Evolutionary conservation across 2,329 filamentous ascomycete species (phyloP), one percentile per base, ranked within the genome.

Genomic region (Aureobasidium vineae): DNA sequence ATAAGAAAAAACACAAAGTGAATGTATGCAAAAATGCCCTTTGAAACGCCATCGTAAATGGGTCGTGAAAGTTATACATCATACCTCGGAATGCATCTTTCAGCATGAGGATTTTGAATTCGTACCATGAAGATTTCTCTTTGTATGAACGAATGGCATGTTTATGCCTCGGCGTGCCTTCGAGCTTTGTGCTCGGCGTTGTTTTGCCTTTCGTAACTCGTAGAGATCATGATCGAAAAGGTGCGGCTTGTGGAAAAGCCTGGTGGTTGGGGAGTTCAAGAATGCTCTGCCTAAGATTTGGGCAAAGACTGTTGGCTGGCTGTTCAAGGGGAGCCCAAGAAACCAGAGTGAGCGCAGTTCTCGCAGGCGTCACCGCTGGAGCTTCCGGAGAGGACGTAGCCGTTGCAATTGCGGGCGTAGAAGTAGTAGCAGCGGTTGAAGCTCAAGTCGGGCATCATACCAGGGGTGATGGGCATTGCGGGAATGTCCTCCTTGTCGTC

Each of bases 361-460:
- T 77, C 75, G 54, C 75, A 77, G 16, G 75, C 72, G 66, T 76
- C 75, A 8, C 75, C 74, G 28, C 70, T 67, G 21, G 70, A 68
- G 23, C 75, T 74, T 45, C 53, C 53, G 19, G 73, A 74, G 59
- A 77, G 70, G 26, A 76, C 74, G 68, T 72, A 77, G 31, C 75
- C 75, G 52, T 75, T 73, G 69, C 75, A 77, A 65, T 75, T 73
- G 28, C 75, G 70, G 33, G 75, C 74, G 23, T 71, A 72, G 67
- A 72, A 76, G 71, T 77, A 77, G 67, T 77, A 76, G 70, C 75
- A 77, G 19, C 71, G 72, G 49, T 73, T 72, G 61, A 73, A 77
- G 43, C 68, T 73, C 16, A 76, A 66, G 52, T 76, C 74, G n/a
- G 70, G 67, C 10, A 67, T 65, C 23, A 67, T 31, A 13, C 67